Conservation (phyloP, 2,329 filamentous ascomycete genomes). For the Coniochaeta prunicola region DNA sequence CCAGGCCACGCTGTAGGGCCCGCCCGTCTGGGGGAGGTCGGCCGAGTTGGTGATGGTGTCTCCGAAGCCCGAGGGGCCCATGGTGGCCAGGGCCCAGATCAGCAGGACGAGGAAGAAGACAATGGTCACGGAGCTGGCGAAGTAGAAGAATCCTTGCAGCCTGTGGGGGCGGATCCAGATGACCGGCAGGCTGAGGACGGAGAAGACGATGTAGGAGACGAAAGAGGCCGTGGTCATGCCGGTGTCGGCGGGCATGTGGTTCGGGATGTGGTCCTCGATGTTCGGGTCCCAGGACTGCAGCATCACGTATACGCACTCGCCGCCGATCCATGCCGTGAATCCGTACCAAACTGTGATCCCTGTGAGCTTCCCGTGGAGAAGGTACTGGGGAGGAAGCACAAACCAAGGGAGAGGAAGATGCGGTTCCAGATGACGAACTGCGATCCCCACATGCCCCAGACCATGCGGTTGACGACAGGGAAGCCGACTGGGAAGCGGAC, state of each 20-base stretch:
- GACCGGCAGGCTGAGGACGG: constrained; percentile 32
- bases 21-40: constrained; percentile 16
- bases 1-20: constrained; percentile 25
- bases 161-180: constrained; percentile 36
- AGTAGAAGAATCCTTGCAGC: constrained; percentile 32
- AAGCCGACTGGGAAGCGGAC: constrained; percentile 17
- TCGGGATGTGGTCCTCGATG: constrained; percentile 32
- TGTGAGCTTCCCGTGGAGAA: not conserved
- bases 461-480: constrained; percentile 22
- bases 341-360: constrained; percentile 22
- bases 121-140: constrained; percentile 29
- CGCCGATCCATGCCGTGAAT: constrained; percentile 39
- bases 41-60: constrained; percentile 18
- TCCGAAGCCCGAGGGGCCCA: constrained; percentile 31
- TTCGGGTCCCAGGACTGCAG: constrained; percentile 36
- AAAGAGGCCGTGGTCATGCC: constrained; percentile 37
- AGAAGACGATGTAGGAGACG: constrained; percentile 35
- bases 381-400: not conserved
- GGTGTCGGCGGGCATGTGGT: constrained; percentile 28
- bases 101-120: constrained; percentile 33
- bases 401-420: constrained; percentile 32
- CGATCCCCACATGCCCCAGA: constrained; percentile 21
- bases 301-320: constrained; percentile 36
- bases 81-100: constrained; percentile 36
- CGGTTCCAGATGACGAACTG: constrained; percentile 26